Base-by-base conservation (phyloP, 257 asterid species). In the Nicotiana obtusifolia region DNA sequence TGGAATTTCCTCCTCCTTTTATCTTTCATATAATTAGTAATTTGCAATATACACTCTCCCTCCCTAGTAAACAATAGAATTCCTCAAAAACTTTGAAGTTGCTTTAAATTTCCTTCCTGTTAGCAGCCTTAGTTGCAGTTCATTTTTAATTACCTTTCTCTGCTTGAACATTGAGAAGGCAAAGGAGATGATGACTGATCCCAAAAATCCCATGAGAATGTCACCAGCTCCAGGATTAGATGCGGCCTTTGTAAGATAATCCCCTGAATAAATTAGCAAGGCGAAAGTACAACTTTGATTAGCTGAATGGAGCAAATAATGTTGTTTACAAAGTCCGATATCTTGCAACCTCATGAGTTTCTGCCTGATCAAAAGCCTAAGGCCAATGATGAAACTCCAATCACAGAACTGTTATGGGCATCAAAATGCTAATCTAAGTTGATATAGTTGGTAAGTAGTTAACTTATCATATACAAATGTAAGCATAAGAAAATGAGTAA, bases 121-220 rank as follows among this genome's bases (percentile, higher is more conserved):
- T 73, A 4, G 1, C 41, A 75, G 79, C 79, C 10, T 24, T 49
- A 24, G 7, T 4, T 78, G 33, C 37, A 33, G 35, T 0, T 22
- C 17, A 54, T 52, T 14, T 33, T 59, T 28, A 22, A 4, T 33
- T 90, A 92, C 99, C 97, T 94, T 95, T 86, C 98, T 91, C 88
- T 95, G 99, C 84, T 93, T 97, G 91, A 95, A 95, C 97, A 95
- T 94, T 54, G 99, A 95, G 90, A 95, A 94, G 87, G 99, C 97
- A 82, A 95, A 95, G 64, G 99, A 94, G 67, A 95, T 93, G 82
- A 92, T 94, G 71, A 95, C 99, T 1, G 99, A 94, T 88, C 99
- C 99, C 62, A 95, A 89, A 83, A 95, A 95, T 54, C 97, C 98
- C 98, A 95, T 94, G 49, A 95, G 88, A 83, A 94, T 86, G 83